These are phyloP conservation scores for Jasminum sambac DNA, from an alignment of 257 asterid genomes.

Conservation along the genomic window DNA sequence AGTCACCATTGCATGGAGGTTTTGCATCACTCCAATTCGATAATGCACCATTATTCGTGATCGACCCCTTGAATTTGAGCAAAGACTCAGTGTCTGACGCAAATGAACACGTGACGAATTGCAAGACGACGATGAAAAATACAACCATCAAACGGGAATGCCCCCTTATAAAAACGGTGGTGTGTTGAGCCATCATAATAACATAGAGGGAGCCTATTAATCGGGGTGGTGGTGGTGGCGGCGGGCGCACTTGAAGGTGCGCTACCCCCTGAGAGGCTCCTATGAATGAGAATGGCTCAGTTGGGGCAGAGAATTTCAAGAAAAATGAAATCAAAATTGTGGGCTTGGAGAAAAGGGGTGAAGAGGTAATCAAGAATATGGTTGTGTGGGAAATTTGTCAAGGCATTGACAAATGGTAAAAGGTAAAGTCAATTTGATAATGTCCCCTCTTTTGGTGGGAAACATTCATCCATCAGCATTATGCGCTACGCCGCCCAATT, in stretches of 20 bases:
- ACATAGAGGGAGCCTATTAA: neutral
- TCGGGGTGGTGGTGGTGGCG: conserved; percentile 12
- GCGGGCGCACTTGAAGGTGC: conserved; percentile 50
- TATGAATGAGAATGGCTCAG: conserved; percentile 30
- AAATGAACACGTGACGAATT: neutral
- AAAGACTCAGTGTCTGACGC: conserved; percentile 29
- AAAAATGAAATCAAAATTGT: conserved; percentile 32
- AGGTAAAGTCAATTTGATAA: conserved; percentile 26
- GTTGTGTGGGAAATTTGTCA: conserved; percentile 7
- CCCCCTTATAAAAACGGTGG: neutral
- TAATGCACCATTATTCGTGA: conserved; percentile 28
- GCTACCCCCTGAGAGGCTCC: conserved; percentile 38
- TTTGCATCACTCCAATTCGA: conserved; percentile 35
- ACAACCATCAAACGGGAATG: neutral
- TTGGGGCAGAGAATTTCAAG: conserved; percentile 31
- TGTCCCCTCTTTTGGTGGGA: conserved; percentile 34
- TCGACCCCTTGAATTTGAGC: conserved; percentile 39
- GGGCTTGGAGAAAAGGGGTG: conserved; percentile 30
- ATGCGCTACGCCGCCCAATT: conserved; percentile 22
- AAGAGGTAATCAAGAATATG: conserved; percentile 33
- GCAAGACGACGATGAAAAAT: conserved; percentile 11
- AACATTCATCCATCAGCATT: conserved; percentile 22
- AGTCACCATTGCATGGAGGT: conserved; percentile 41
- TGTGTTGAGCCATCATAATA: conserved; percentile 28
- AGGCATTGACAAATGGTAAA: conserved; percentile 41